Evolutionary conservation across 768 basidiomycete species (phyloP).

Genomic region (Phylloporus arenicola): DNA sequence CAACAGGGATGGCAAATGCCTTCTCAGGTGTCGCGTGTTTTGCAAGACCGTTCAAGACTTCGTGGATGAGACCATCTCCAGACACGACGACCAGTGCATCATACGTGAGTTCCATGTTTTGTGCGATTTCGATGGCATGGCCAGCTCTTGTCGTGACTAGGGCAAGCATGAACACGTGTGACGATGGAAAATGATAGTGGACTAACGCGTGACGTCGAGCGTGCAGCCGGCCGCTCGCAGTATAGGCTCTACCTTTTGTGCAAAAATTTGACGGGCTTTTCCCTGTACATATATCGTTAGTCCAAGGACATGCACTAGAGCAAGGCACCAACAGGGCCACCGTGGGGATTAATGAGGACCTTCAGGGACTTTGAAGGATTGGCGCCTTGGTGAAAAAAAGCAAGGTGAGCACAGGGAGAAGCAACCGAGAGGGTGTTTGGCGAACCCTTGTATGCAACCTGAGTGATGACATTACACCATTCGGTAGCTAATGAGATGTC

Average conservation of each 20-base stretch:
- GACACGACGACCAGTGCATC: slow-evolving; percentile 75
- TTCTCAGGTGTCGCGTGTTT: slow-evolving; percentile 51
- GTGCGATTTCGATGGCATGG: slow-evolving; percentile 65
- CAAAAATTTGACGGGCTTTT: slow-evolving; percentile 50
- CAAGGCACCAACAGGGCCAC: slow-evolving; percentile 58
- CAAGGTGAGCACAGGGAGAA: slow-evolving; percentile 1
- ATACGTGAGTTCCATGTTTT: slow-evolving; percentile 49
- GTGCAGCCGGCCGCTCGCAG: slow-evolving; percentile 60
- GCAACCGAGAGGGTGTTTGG: background rate
- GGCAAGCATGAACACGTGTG: background rate
- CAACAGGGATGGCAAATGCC: slow-evolving; percentile 65
- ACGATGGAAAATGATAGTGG: background rate
- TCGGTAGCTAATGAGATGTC: slow-evolving; percentile 33
- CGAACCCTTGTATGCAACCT: slow-evolving; percentile 55
- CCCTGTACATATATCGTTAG: slow-evolving; percentile 44
- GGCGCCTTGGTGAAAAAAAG: slow-evolving; percentile 34
- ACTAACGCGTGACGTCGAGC: slow-evolving; percentile 59
- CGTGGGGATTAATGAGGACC: slow-evolving; percentile 73
- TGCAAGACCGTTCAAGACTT: slow-evolving; percentile 79
- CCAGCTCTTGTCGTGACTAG: slow-evolving; percentile 58
- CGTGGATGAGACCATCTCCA: slow-evolving; percentile 81
- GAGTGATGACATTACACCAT: slow-evolving; percentile 55
- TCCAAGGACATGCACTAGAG: background rate
- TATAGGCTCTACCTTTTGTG: slow-evolving; percentile 62
- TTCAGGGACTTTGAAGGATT: slow-evolving; percentile 53